Conservation (phyloP, 1,139 yeast genomes). For the Taphrina sp. region DNA sequence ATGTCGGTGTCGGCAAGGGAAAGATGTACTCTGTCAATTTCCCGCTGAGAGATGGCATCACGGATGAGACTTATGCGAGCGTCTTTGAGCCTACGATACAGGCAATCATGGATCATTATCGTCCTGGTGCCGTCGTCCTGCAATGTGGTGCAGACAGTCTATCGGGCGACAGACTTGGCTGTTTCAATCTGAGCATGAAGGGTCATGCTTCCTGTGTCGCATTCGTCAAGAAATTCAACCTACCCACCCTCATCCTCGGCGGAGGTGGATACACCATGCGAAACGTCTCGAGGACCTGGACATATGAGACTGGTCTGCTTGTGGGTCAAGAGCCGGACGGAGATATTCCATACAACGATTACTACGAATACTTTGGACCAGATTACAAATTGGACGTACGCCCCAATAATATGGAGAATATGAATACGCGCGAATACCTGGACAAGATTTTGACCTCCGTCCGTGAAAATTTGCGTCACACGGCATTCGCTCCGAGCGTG, state of each 20-base stretch:
- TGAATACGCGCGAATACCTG: slow-evolving; percentile 88
- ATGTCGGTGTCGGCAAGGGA: slow-evolving; percentile 85
- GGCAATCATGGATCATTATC: slow-evolving; percentile 87
- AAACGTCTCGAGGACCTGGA: slow-evolving; percentile 95
- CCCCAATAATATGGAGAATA: slow-evolving; percentile 95
- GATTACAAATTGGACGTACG: slow-evolving; percentile 90
- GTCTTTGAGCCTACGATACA: slow-evolving; percentile 82
- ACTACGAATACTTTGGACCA: slow-evolving; percentile 95
- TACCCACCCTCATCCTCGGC: slow-evolving; percentile 89
- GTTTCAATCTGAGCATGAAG: slow-evolving; percentile 84
- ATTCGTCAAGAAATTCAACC: slow-evolving; percentile 78
- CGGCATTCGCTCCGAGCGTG: slow-evolving; percentile 93
- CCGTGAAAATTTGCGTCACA: slow-evolving; percentile 72
- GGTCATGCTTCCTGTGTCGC: slow-evolving; percentile 97
- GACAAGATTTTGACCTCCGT: slow-evolving; percentile 80
- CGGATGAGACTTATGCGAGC: slow-evolving; percentile 80
- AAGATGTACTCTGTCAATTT: slow-evolving; percentile 83
- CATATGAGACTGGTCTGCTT: slow-evolving; percentile 85
- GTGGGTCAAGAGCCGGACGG: slow-evolving; percentile 74
- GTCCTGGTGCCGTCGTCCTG: slow-evolving; percentile 86
- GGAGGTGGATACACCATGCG: slow-evolving; percentile 99
- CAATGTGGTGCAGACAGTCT: slow-evolving; percentile 92
- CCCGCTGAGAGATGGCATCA: slow-evolving; percentile 89
- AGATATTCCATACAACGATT: slow-evolving; percentile 92
- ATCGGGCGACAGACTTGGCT: slow-evolving; percentile 86